phyloP scores from a whole-genome alignment of 2,329 filamentous ascomycete species.

The Anthostomella pinea region DNA sequence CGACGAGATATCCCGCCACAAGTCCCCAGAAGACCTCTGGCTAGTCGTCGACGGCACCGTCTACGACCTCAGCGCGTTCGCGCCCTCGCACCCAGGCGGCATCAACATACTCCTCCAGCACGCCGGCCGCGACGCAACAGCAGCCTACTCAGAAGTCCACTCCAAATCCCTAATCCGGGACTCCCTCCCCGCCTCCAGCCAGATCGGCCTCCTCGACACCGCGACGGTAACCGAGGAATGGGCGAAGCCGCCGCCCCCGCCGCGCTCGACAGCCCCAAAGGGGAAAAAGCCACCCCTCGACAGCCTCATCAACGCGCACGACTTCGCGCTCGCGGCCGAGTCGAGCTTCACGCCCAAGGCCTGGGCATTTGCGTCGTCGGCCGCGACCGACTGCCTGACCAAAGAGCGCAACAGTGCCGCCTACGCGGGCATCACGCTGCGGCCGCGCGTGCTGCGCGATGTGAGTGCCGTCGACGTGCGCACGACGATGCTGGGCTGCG shows the following conservation, averaged over 20 bases:
- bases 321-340: slow-evolving; percentile 58
- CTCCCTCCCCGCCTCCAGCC: slow-evolving; percentile 43
- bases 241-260: slow-evolving; percentile 37
- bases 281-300: slow-evolving; percentile 46
- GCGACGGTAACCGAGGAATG: slow-evolving; percentile 48
- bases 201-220: slow-evolving; percentile 48
- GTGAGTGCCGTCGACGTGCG: slow-evolving; percentile 50
- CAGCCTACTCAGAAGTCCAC: slow-evolving; percentile 51
- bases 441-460: slow-evolving; percentile 36
- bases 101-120: slow-evolving; percentile 44
- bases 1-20: slow-evolving; percentile 46
- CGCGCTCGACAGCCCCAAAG: slow-evolving; percentile 12
- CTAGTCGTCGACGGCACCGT: slow-evolving; percentile 63
- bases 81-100: slow-evolving; percentile 39
- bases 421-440: slow-evolving; percentile 56
- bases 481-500: slow-evolving; percentile 53
- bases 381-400: slow-evolving; percentile 59
- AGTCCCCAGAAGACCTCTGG: slow-evolving; percentile 54
- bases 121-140: slow-evolving; percentile 53
- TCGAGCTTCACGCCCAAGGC: slow-evolving; percentile 57
- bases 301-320: slow-evolving; percentile 56
- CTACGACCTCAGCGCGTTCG: slow-evolving; percentile 66
- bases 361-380: slow-evolving; percentile 69
- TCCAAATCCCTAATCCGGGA: slow-evolving; percentile 38
- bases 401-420: slow-evolving; percentile 52